phyloP scores from a whole-genome alignment of 1,284 basidiomycete species.

The Leccinum solheimii region DNA sequence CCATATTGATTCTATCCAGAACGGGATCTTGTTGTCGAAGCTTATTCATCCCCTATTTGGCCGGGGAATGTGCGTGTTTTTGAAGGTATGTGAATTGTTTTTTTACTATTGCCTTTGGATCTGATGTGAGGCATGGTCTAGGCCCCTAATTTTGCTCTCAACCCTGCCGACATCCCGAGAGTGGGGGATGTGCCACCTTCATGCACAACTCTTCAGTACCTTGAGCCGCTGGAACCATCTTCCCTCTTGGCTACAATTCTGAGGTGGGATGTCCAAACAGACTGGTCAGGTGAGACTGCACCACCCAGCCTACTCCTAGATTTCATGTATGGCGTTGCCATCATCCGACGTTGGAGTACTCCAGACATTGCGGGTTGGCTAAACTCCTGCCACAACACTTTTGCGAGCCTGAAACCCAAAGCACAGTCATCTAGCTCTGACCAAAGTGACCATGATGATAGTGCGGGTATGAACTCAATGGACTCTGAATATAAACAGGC shows the following conservation, averaged over 20 bases:
- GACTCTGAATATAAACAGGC: background rate
- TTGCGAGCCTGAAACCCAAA: background rate
- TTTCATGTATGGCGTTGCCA: background rate
- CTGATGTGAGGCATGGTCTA: background rate
- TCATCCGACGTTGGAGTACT: background rate
- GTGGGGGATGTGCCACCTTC: background rate
- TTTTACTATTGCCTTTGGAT: background rate
- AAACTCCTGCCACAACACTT: background rate
- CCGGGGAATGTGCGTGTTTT: background rate
- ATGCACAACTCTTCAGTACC: background rate
- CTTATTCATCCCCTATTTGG: background rate
- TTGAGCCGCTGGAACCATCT: background rate
- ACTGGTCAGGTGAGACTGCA: background rate
- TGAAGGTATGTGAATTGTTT: background rate
- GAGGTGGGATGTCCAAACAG: background rate
- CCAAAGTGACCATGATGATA: background rate
- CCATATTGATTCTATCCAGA: background rate
- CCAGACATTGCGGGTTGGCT: background rate
- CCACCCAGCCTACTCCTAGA: background rate
- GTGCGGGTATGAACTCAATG: too few relatives aligned
- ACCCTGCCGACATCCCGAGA: background rate
- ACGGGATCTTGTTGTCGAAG: background rate
- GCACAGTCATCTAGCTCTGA: background rate
- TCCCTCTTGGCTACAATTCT: background rate
- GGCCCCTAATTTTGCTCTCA: background rate